Conservation (phyloP, 345 rosid genomes). For the Anacardium occidentale region DNA sequence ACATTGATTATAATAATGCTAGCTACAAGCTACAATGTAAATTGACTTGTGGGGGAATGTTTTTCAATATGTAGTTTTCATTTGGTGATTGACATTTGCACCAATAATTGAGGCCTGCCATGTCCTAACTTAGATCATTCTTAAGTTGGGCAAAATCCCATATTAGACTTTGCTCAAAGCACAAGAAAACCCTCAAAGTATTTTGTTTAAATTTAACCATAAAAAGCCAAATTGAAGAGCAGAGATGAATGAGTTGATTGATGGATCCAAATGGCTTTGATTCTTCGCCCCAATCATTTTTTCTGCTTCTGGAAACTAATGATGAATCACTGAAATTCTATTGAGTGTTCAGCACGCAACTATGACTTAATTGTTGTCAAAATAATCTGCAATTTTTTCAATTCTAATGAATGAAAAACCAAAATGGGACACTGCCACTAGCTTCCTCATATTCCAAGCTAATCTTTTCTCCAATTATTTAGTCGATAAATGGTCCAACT, state of each 20-base stretch:
- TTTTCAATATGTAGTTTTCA: too few relatives aligned
- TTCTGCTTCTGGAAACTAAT: constrained; percentile 4
- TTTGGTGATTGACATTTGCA: constrained; percentile 7
- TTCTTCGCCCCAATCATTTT: neutral
- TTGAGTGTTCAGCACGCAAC: constrained; percentile 2
- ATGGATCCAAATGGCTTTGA: neutral
- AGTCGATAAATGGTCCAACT: neutral
- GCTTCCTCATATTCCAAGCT: neutral
- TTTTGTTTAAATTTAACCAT: too few relatives aligned
- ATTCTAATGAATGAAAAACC: neutral
- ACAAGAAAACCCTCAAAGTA: neutral
- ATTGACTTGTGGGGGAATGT: constrained; percentile 8
- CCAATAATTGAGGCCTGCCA: constrained; percentile 9
- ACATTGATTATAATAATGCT: neutral
- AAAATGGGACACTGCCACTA: neutral
- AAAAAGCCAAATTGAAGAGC: too few relatives aligned
- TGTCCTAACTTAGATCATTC: neutral
- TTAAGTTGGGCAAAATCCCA: neutral
- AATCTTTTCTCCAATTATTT: neutral
- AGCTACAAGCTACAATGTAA: too few relatives aligned
- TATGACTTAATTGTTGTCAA: constrained; percentile 7
- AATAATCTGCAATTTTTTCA: neutral
- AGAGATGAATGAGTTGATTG: too few relatives aligned
- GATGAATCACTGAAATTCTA: neutral
- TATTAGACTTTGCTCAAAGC: neutral